These are phyloP conservation scores for Cystobasidium ongulense DNA, from an alignment of 768 basidiomycete genomes.

Conservation along the genomic window DNA sequence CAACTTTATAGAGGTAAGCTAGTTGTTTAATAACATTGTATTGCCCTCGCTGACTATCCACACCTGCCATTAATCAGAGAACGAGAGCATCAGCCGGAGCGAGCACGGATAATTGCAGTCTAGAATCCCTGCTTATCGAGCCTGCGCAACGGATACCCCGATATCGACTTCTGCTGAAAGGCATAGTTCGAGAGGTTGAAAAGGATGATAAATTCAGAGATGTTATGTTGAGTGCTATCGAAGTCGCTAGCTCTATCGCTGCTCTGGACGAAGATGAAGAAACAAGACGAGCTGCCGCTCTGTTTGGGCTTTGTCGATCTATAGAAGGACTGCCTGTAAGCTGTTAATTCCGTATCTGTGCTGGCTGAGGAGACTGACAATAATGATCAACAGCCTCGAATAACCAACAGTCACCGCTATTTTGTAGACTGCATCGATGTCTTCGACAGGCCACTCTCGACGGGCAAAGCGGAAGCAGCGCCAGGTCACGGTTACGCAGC, in stretches of 20 bases:
- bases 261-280: conserved; percentile 83
- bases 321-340: conserved; percentile 77
- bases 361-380: not conserved
- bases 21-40: not conserved
- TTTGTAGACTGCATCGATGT: conserved; percentile 91
- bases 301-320: conserved; percentile 72
- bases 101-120: conserved; percentile 55
- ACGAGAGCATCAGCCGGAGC: conserved; percentile 37
- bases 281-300: conserved; percentile 76
- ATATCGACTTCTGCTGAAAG: conserved; percentile 81
- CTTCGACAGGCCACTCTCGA: conserved; percentile 55
- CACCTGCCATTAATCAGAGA: not conserved
- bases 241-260: conserved; percentile 81
- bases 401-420: conserved; percentile 79
- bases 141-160: conserved; percentile 92
- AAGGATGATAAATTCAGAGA: conserved; percentile 66
- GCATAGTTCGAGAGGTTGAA: conserved; percentile 83
- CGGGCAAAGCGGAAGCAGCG: conserved; percentile 35
- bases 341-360: not conserved
- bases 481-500: conserved; percentile 46
- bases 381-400: conserved; percentile 51
- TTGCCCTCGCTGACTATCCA: not conserved
- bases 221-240: conserved; percentile 73
- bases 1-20: conserved; percentile 70
- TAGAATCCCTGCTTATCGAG: conserved; percentile 60